These are phyloP conservation scores for Apophysomyces elegans DNA, from an alignment of 371 early-diverging fungal genomes.

Conservation along the genomic window DNA sequence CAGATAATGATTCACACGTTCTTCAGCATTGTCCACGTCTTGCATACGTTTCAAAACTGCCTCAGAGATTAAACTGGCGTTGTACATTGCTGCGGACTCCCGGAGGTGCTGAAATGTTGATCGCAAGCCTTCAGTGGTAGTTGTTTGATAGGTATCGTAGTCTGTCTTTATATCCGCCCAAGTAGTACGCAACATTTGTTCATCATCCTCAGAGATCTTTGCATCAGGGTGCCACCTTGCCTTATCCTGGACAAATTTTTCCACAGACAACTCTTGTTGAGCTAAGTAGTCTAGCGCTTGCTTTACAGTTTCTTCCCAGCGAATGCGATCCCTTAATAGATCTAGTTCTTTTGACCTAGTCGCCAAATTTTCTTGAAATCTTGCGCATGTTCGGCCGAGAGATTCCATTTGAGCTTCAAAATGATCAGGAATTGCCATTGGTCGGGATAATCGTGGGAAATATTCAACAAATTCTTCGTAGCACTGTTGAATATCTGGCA, in stretches of 20 bases:
- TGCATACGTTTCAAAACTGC: slow-evolving; percentile 25
- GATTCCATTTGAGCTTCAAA: slow-evolving; percentile 50
- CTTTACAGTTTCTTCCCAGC: slow-evolving; percentile 32
- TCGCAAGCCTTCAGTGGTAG: slow-evolving; percentile 19
- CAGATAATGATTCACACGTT: slow-evolving; percentile 24
- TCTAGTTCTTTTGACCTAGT: slow-evolving; percentile 36
- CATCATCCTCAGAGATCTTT: slow-evolving; percentile 23
- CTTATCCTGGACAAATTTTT: slow-evolving; percentile 37
- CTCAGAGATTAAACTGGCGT: slow-evolving; percentile 22
- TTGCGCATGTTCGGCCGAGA: slow-evolving; percentile 20
- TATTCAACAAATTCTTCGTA: slow-evolving; percentile 47
- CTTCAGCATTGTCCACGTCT: slow-evolving; percentile 20
- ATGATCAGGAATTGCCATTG: slow-evolving; percentile 50
- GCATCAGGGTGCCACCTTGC: slow-evolving; percentile 40
- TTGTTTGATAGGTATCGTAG: slow-evolving; percentile 24
- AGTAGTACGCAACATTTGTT: slow-evolving; percentile 22
- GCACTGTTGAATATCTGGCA: slow-evolving; percentile 38
- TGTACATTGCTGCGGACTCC: slow-evolving; percentile 15
- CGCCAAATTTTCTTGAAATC: slow-evolving; percentile 39
- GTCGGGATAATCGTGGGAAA: slow-evolving; percentile 39
- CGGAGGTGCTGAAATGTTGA: slow-evolving; percentile 22
- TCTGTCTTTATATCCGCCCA: slow-evolving; percentile 14
- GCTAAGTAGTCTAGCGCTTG: slow-evolving; percentile 23
- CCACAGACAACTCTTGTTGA: slow-evolving; percentile 22
- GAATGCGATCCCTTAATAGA: slow-evolving; percentile 28